Evolutionary conservation across 352 stramenopile species (phyloP), one percentile per base, ranked within the genome.

Genomic region (Phytophthora hibernalis): DNA sequence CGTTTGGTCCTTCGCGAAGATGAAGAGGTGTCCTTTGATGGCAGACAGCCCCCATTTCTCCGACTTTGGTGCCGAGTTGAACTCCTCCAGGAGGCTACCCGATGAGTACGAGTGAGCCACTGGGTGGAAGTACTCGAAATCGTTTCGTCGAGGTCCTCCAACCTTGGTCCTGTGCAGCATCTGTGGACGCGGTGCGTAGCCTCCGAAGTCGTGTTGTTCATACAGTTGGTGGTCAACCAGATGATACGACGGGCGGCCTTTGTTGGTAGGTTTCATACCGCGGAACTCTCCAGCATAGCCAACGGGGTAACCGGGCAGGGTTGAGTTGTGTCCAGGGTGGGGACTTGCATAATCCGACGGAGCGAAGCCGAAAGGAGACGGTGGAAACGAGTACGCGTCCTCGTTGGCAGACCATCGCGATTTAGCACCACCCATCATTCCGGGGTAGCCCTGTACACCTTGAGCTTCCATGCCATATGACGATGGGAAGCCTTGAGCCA

Each of bases 1-100:
- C 48, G 79, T 78, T 65, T 96, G 87, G 57, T 97, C 91, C 50
- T 90, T 89, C 8, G 91, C 85, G 53, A 97, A 96, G 65, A 92
- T 60, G 16, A 94, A 74, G 18, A 97, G 68, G 68, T 97, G 89
- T 3, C 91, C 91, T 61, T 89, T 87, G 58, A 96, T 93, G 20
- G 80, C 77, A 6, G 72, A 72, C 31, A 97, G 63, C 55, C 89
- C 88, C 87, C 87, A 95, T 71, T 92, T 93, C 53, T 93, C 86
- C 40, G 82, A 73, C 65, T 92, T 95, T 0, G 76, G 65, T 5
- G 76, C 61, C 21, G 70, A 77, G 52, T 85, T 91, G 47, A 97
- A 94, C 48, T 97, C 89, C 58, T 96, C 85, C 15, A 97, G 61
- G 11, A 97, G 74, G 45, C 70, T 91, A 52, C 79, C 86, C 13